Evolutionary conservation across 352 stramenopile genomes (phyloP).

Genomic region (Phytophthora pinifolia): DNA sequence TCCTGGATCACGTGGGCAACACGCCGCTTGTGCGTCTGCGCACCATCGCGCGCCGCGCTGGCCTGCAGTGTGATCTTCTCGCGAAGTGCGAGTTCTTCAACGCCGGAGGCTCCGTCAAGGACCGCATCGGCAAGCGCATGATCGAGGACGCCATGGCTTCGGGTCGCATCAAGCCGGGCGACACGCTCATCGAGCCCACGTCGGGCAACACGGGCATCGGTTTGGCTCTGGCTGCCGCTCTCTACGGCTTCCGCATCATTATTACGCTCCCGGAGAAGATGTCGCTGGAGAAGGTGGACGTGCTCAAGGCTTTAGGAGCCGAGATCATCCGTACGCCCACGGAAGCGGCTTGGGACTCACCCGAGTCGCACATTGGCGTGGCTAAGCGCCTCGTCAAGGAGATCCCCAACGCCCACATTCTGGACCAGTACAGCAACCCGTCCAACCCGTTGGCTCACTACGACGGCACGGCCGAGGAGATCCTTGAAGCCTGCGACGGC

Average conservation of each 20-base stretch:
- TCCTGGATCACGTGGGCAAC: slow-evolving; percentile 94
- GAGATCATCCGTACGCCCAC: slow-evolving; percentile 97
- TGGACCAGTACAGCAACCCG: slow-evolving; percentile 97
- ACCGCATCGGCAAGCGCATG: slow-evolving; percentile 91
- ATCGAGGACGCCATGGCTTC: slow-evolving; percentile 91
- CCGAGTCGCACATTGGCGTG: slow-evolving; percentile 94
- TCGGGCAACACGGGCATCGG: slow-evolving; percentile 98
- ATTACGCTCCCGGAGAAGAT: slow-evolving; percentile 96
- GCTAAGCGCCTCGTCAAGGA: slow-evolving; percentile 92
- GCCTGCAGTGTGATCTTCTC: slow-evolving; percentile 88
- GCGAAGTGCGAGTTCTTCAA: slow-evolving; percentile 98
- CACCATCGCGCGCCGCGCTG: slow-evolving; percentile 91
- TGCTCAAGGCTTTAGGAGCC: slow-evolving; percentile 95
- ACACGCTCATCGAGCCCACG: slow-evolving; percentile 97
- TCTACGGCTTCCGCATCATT: slow-evolving; percentile 96
- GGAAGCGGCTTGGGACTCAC: slow-evolving; percentile 95
- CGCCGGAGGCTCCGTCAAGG: slow-evolving; percentile 91
- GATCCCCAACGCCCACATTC: slow-evolving; percentile 95
- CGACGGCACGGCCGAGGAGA: slow-evolving; percentile 95
- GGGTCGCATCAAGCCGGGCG: slow-evolving; percentile 92
- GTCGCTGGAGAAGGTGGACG: slow-evolving; percentile 96
- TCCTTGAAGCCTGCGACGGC: slow-evolving; percentile 91
- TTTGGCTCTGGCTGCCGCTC: slow-evolving; percentile 94
- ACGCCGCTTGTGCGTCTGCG: slow-evolving; percentile 95
- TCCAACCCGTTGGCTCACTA: slow-evolving; percentile 96